Percentiles rank a stretch among this genome's conserved stretches.
phyloP scores from a whole-genome alignment of 2,329 filamentous ascomycete genomes.

The Stagonosporopsis rhizophila region DNA sequence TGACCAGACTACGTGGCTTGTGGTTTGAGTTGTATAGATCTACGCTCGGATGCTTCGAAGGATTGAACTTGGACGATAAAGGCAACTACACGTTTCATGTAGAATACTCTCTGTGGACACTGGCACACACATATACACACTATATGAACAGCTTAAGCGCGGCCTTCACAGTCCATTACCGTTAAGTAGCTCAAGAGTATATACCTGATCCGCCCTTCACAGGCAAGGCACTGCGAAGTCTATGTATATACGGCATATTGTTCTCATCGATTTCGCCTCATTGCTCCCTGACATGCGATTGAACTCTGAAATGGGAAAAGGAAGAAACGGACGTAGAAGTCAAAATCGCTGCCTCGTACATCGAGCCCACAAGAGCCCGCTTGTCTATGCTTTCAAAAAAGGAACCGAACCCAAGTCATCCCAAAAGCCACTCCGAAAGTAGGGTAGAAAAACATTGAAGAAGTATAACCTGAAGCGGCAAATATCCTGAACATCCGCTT shows the following conservation, averaged over 20 bases:
- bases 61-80: background rate
- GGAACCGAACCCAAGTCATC: conserved; percentile 24
- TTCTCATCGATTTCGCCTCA: conserved; percentile 36
- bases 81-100: background rate
- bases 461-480: conserved; percentile 28
- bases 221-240: conserved; percentile 31
- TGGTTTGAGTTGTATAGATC: background rate
- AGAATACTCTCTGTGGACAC: background rate
- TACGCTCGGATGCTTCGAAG: background rate
- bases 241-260: conserved; percentile 41
- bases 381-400: conserved; percentile 45
- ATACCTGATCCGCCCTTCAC: conserved; percentile 27
- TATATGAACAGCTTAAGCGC: background rate
- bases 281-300: conserved; percentile 36
- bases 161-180: conserved; percentile 33
- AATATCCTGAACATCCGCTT: conserved; percentile 6
- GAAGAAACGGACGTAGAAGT: conserved; percentile 7
- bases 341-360: conserved; percentile 20
- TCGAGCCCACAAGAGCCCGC: conserved; percentile 32
- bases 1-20: background rate
- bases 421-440: conserved; percentile 30
- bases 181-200: conserved; percentile 44
- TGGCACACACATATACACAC: background rate
- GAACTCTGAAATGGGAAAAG: conserved; percentile 27
- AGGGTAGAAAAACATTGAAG: conserved; percentile 39